A percentile compares a stretch with the other conserved stretches of the same genome.
Evolutionary conservation across 805 yeast genomes (phyloP).

Genomic region (Ogataea wickerhamii): DNA sequence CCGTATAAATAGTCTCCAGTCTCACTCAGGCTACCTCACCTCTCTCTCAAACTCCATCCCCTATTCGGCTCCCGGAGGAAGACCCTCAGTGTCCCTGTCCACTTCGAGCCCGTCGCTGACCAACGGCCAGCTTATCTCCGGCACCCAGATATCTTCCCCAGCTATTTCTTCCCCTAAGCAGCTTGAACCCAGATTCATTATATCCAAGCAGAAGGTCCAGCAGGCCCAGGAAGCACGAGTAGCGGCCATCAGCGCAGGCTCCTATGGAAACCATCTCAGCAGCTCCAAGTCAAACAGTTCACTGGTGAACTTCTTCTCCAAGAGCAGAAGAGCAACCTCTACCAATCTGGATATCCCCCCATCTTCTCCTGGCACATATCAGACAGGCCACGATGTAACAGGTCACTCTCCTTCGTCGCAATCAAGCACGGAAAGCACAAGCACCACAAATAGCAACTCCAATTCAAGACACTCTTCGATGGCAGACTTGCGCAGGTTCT

Average conservation of each 20-base stretch:
- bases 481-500: conserved; percentile 73
- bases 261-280: conserved; percentile 9
- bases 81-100: conserved; percentile 28
- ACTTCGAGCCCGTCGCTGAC: conserved; percentile 33
- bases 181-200: conserved; percentile 83
- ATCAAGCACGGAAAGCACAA: conserved; percentile 26
- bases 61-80: conserved; percentile 69
- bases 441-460: conserved; percentile 25
- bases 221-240: conserved; percentile 47
- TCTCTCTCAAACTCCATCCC: conserved; percentile 63
- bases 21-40: conserved; percentile 25
- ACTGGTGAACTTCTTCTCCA: conserved; percentile 47
- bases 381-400: conserved; percentile 27
- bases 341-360: conserved; percentile 24
- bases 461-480: conserved; percentile 68
- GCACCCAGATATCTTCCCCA: conserved; percentile 71
- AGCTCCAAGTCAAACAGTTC: conserved; percentile 41
- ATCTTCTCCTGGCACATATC: conserved; percentile 32
- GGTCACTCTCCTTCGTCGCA: conserved; percentile 32
- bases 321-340: conserved; percentile 40
- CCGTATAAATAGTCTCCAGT: conserved; percentile 11
- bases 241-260: conserved; percentile 18
- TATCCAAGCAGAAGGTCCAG: conserved; percentile 71
- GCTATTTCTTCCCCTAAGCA: conserved; percentile 51
- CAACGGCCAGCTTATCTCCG: conserved; percentile 55